Percentiles rank a stretch among this genome's conserved stretches.
Conservation (phyloP, 306 rosid species). For the Cicer chorassanicum region DNA sequence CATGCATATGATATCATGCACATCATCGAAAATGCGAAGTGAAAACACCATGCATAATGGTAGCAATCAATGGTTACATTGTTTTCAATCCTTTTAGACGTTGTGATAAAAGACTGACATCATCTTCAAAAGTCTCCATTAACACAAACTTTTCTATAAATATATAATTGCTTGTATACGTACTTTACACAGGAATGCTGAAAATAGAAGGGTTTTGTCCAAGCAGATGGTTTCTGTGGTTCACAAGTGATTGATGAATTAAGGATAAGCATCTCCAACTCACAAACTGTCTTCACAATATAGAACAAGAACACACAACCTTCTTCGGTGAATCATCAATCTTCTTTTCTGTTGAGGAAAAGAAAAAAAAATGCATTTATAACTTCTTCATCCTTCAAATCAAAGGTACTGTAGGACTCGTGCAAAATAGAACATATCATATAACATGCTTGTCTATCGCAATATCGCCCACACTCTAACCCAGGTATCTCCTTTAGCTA, state of each 20-base stretch:
- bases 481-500: neutral
- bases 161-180: conserved; percentile 55
- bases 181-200: conserved; percentile 60
- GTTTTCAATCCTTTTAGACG: conserved; percentile 46
- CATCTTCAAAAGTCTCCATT: conserved; percentile 47
- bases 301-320: conserved; percentile 86
- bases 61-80: conserved; percentile 50
- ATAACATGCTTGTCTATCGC: neutral
- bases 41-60: conserved; percentile 44
- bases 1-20: conserved; percentile 39
- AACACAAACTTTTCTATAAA: conserved; percentile 60
- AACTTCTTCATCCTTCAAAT: conserved; percentile 36
- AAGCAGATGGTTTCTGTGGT: conserved; percentile 53
- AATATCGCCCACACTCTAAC: neutral
- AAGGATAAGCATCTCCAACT: conserved; percentile 45
- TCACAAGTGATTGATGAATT: conserved; percentile 44
- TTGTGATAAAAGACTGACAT: conserved; percentile 56
- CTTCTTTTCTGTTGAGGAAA: conserved; percentile 76
- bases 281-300: conserved; percentile 63
- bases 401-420: neutral
- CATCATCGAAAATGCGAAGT: conserved; percentile 1
- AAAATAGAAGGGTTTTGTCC: conserved; percentile 49
- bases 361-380: conserved; percentile 28
- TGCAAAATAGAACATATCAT: neutral
- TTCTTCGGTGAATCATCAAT: conserved; percentile 82